Percentiles rank a stretch among this genome's conserved stretches.
These are phyloP conservation scores for Theobroma grandiflorum DNA, from an alignment of 441 rosid species.

Conservation along the genomic window DNA sequence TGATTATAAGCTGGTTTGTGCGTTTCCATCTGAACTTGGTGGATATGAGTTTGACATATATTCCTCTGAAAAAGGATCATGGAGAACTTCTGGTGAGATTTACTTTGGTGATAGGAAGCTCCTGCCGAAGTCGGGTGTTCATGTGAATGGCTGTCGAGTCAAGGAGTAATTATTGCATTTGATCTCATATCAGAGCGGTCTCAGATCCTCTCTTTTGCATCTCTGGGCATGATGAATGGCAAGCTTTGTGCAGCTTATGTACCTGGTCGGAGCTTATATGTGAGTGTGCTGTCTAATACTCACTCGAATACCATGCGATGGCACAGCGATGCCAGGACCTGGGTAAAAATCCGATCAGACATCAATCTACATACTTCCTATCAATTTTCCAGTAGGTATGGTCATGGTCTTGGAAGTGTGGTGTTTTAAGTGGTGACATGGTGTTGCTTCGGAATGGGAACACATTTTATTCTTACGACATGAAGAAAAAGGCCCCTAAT, in stretches of 20 bases:
- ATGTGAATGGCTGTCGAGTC: conserved; percentile 37
- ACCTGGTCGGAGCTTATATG: background rate
- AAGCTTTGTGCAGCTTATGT: conserved; percentile 38
- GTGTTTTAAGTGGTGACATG: conserved; percentile 21
- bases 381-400: background rate
- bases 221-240: conserved; percentile 25
- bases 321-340: conserved; percentile 29
- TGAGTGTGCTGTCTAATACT: conserved; percentile 39
- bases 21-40: conserved; percentile 55
- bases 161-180: conserved; percentile 39
- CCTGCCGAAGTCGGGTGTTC: conserved; percentile 40
- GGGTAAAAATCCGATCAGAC: conserved; percentile 25
- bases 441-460: conserved; percentile 32
- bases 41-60: conserved; percentile 63
- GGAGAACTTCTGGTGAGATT: conserved; percentile 57
- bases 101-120: conserved; percentile 35
- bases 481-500: conserved; percentile 32
- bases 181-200: conserved; percentile 50
- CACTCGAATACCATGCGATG: conserved; percentile 51
- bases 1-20: conserved; percentile 55
- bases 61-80: conserved; percentile 43
- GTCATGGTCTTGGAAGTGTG: conserved; percentile 17
- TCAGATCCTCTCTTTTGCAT: conserved; percentile 16
- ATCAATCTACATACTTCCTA: background rate
- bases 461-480: conserved; percentile 34